Evolutionary conservation across 306 rosid species (phyloP).

Genomic region (Benincasa hispida): DNA sequence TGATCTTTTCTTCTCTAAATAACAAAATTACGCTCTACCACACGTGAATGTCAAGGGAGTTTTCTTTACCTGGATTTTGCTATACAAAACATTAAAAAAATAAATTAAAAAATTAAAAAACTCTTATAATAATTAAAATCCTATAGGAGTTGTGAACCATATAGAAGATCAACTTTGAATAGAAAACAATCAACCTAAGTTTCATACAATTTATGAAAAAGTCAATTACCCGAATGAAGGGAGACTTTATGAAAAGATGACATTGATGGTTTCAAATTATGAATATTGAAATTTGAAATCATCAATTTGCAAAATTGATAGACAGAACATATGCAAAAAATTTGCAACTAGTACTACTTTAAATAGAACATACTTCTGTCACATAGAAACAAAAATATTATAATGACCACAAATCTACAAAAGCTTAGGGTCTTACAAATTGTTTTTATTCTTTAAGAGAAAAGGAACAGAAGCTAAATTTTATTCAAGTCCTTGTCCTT

Average conservation of each 20-base stretch:
- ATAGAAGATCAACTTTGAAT: not conserved
- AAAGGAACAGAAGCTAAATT: too few relatives aligned
- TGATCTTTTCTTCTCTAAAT: too few relatives aligned
- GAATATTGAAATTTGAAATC: not conserved
- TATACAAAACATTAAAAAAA: too few relatives aligned
- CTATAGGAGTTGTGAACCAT: not conserved
- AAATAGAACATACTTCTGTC: not conserved
- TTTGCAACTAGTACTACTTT: not conserved
- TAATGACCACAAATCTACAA: not conserved
- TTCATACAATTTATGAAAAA: too few relatives aligned
- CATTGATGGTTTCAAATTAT: not conserved
- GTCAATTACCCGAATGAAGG: not conserved
- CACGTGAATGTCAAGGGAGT: too few relatives aligned
- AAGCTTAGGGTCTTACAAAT: not conserved
- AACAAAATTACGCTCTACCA: too few relatives aligned
- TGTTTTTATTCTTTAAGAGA: not conserved
- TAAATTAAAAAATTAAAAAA: too few relatives aligned
- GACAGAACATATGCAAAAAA: not conserved
- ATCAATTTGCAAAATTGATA: not conserved
- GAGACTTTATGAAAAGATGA: not conserved
- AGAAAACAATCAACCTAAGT: not conserved
- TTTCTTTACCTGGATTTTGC: too few relatives aligned
- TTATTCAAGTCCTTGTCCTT: not conserved
- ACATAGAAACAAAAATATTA: not conserved
- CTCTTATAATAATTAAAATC: too few relatives aligned